Base-by-base conservation (phyloP, 768 basidiomycete genomes). In the Lentinula lateritia region DNA sequence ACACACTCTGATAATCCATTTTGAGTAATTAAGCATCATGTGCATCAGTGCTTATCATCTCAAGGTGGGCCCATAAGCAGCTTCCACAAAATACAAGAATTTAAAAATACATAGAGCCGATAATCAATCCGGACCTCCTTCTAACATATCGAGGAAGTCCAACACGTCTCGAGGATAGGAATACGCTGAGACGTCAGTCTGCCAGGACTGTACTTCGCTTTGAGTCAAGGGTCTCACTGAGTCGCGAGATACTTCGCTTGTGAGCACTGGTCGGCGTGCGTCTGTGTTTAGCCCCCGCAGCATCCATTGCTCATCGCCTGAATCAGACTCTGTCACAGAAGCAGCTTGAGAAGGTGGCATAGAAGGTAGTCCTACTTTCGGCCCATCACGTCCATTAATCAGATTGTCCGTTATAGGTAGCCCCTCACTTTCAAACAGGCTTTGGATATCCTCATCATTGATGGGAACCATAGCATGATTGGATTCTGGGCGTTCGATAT, bases 281-380 rank as follows among this genome's bases (percentile, higher is more conserved):
- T 18, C 53, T 46, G 28, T 6, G 15, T 54, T 20, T 28, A 65
- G 61, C 58, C 58, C 60, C 58, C 34, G 55, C 41, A 41, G 20
- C 55, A 41, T 38, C 53, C 53, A 54, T 41, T 41, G 42, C 13
- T 76, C 73, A 55, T 70, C 67, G 20, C 74, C 76, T 16, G 76
- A 74, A 59, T 76, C 74, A 7, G 73, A 74, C 62, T 77, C 77
- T n/a, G 76, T 78, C 10, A 64, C 69, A 15, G 76, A 76, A 38
- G 50, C 69, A 66, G 67, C 68, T 36, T 52, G 52, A 20, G 52
- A 52, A 35, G 42, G 20, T 16, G 20, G 38, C 13, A 32, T 56
- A 1, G 39, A 15, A 28, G 38, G 39, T 23, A 43, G 41, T 5
- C 23, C 38, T n/a, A 23, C 20, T 23, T 10, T 15, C 36, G 15